Base-by-base conservation (phyloP, 2,329 filamentous ascomycete species). In the Alternaria infectoria region DNA sequence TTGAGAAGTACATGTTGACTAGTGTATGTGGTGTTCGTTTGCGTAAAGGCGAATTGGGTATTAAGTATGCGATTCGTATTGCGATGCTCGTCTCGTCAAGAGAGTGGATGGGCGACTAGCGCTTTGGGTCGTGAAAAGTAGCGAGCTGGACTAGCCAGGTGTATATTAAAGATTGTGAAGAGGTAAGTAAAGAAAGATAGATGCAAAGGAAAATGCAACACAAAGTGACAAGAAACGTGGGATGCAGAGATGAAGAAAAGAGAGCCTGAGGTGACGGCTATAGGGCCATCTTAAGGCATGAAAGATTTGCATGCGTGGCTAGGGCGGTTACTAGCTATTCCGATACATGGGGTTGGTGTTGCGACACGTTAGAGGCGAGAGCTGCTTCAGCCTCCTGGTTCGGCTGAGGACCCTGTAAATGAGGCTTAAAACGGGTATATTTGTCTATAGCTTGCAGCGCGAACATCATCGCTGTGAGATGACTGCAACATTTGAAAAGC, bases 241-340 rank as follows among this genome's bases (percentile, higher is more conserved):
- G 74, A 70, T 74, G 69, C 63, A 71, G 72, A 75, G 69, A 64
- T 66, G 63, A 67, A 55, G 64, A 69, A 58, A 69, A 70, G 71
- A 66, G 30, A 75, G 76, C 76, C 76, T 76, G 76, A 78, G 67
- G 54, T 58, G 65, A 69, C 67, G 75, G 73, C 69, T 70, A 70
- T 73, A 73, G 72, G 49, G 60, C 58, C 67, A 62, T 74, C 73
- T 80, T 79, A 79, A 80, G 77, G 77, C 77, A 80, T 78, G 71
- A 77, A 78, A 65, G 59, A 69, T 64, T 71, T 52, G 71, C 62
- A 68, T 70, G 66, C 57, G 58, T 63, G 62, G 56, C 47, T 61
- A 59, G 54, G 64, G 72, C 76, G 75, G 76, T 73, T 76, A 73
- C 67, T 46, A 65, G 50, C 36, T 56, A 43, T 72, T 77, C 73